Evolutionary conservation across 805 yeast genomes (phyloP), one percentile per base, ranked within the genome.

Genomic region (Wickerhamiella azyma): DNA sequence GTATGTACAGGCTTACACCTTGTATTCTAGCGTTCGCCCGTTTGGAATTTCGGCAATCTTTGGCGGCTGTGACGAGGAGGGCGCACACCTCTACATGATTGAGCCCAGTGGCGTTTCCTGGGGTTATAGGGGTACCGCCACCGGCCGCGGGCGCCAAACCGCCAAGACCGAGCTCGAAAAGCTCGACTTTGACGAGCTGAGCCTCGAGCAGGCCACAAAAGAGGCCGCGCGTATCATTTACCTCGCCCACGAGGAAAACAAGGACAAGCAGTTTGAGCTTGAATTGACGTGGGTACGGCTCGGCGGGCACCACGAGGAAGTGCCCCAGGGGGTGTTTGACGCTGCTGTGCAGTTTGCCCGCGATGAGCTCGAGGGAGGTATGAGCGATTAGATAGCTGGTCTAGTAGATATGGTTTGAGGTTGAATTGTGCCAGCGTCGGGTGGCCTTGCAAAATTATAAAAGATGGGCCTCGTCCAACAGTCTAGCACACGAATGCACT

Each of bases 71-170:
- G 97, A 89, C 61, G 80, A 76, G 37, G 76, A 82, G 50, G 97
- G 96, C 10, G 76, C 94, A 17, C 96, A 89, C 63, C 73, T 92
- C 56, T 89, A 81, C 67, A 92, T 89, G 96, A 72, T 92, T 49
- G 99, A 92, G 63, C 98, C 99, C 56, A 83, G 94, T 62, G 99
- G 99, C 51, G 71, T 85, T 1, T 85, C 80, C 60, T 94, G 98
- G 97, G 99, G 99, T 43, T 92, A 92, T 66, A 72, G 75, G 46
- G 98, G 96, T 50, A 94, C 96, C 35, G 98, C 99, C 14, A 77
- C 96, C 3, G 99, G 99, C 52, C 92, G 89, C 64, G 99, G 99
- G 41, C 78, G 97, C 65, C 99, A 92, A 65, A 76, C 85, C n/a
- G 98, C 98, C 42, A 89, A 89, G 66, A 82, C 89, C 26, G 98